Conservation (phyloP, 441 rosid species). For the Omphalea diandra region DNA sequence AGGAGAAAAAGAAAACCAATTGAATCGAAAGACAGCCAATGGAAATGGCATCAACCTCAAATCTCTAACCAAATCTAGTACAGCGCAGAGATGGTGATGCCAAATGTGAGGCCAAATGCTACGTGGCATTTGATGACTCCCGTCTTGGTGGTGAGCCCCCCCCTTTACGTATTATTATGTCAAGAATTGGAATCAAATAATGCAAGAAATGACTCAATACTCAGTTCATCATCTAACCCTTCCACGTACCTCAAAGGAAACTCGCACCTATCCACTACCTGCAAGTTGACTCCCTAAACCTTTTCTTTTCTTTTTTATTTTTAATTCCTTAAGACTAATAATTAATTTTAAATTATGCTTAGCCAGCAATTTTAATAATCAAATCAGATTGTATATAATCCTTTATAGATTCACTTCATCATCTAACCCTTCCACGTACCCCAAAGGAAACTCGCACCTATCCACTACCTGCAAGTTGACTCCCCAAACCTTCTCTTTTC, state of each 20-base stretch:
- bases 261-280: background rate
- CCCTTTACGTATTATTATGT: background rate
- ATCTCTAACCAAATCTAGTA: constrained; percentile 29
- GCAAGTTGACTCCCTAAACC: constrained; percentile 18
- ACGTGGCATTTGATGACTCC: constrained; percentile 23
- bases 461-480: background rate
- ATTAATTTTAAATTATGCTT: no score
- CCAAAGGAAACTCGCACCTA: background rate
- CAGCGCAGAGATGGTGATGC: constrained; percentile 25
- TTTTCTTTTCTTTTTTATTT: background rate
- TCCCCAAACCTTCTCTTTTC: background rate
- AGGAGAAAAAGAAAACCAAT: background rate
- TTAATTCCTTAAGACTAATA: no score
- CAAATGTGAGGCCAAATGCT: background rate
- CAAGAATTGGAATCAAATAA: constrained; percentile 16
- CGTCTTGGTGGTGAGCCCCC: background rate
- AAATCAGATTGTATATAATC: no score
- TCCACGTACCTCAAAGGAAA: background rate
- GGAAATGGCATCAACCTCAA: constrained; percentile 25
- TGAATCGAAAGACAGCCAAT: background rate
- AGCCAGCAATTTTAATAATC: no score
- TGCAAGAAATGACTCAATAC: no score
- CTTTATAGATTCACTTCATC: no score
- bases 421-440: constrained; percentile 8
- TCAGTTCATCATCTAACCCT: no score